Evolutionary conservation across 176 grass and related monocot species (phyloP).

Genomic region (Luzula sylvatica): DNA sequence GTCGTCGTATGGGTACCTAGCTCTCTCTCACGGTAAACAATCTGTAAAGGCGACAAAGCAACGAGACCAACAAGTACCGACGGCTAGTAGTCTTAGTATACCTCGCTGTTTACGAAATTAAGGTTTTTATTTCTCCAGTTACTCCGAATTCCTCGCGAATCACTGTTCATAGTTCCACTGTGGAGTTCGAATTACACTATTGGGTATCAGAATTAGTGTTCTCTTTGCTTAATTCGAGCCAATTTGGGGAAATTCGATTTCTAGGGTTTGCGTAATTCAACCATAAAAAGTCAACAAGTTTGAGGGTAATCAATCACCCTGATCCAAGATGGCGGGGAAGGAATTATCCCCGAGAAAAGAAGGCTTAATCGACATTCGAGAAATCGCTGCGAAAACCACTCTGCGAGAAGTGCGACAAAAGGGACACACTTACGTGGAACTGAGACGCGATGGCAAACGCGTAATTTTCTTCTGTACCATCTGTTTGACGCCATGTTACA

Average conservation of each 20-base stretch:
- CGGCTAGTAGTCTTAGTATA: background rate
- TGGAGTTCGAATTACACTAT: slow-evolving; percentile 11
- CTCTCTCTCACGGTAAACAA: slow-evolving; percentile 11
- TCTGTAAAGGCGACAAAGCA: slow-evolving; percentile 4
- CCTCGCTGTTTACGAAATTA: slow-evolving; percentile 1
- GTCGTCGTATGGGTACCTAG: background rate
- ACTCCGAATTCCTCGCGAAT: slow-evolving; percentile 1
- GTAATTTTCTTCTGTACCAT: slow-evolving; percentile 98
- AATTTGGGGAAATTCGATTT: background rate
- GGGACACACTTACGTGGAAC: slow-evolving; percentile 85
- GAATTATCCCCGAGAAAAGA: slow-evolving; percentile 49
- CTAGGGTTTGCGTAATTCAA: background rate
- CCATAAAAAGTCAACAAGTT: background rate
- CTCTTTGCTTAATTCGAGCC: background rate
- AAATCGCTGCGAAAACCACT: slow-evolving; percentile 69
- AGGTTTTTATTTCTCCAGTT: slow-evolving; percentile 7
- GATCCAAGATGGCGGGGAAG: slow-evolving; percentile 60
- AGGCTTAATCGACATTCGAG: slow-evolving; percentile 58
- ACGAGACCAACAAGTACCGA: slow-evolving; percentile 3
- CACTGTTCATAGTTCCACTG: slow-evolving; percentile 5
- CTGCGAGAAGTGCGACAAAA: slow-evolving; percentile 72
- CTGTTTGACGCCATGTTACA: slow-evolving; percentile 92
- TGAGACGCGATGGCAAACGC: slow-evolving; percentile 56
- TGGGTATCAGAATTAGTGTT: background rate
- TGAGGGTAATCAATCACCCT: background rate